Percentiles rank a stretch among this genome's conserved stretches.
phyloP scores from a whole-genome alignment of 2,329 filamentous ascomycete genomes.

The Aspergillus uvarum region DNA sequence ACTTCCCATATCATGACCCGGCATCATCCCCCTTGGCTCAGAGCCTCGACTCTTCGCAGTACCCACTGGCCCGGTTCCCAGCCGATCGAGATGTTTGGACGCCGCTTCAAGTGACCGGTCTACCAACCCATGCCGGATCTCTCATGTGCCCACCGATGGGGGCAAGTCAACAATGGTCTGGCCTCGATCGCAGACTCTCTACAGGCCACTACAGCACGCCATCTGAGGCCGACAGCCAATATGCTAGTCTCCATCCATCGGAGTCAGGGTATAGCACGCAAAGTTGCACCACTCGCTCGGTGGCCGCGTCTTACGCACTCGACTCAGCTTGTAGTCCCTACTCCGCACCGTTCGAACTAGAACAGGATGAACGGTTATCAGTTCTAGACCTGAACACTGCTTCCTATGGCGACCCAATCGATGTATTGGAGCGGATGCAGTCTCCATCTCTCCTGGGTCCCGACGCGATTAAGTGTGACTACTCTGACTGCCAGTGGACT shows the following conservation, averaged over 20 bases:
- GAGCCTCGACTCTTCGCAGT: conserved; percentile 25
- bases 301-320: conserved; percentile 28
- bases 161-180: conserved; percentile 17
- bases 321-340: conserved; percentile 31
- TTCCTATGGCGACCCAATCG: conserved; percentile 10
- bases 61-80: conserved; percentile 19
- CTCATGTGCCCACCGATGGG: conserved; percentile 22
- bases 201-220: conserved; percentile 28
- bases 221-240: conserved; percentile 36
- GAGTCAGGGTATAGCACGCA: conserved; percentile 41
- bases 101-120: conserved; percentile 32
- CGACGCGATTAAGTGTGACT: conserved; percentile 31
- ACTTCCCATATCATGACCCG: conserved; percentile 16
- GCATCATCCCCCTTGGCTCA: conserved; percentile 20
- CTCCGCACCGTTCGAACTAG: conserved; percentile 23
- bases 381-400: conserved; percentile 20
- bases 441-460: conserved; percentile 56
- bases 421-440: conserved; percentile 45
- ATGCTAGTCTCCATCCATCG: conserved; percentile 28
- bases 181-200: conserved; percentile 25
- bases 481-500: conserved; percentile 33
- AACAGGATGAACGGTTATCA: conserved; percentile 20
- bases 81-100: conserved; percentile 35
- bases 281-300: conserved; percentile 30
- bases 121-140: conserved; percentile 17